phyloP scores from a whole-genome alignment of 768 basidiomycete genomes.

The Lactifluus echinatus region DNA sequence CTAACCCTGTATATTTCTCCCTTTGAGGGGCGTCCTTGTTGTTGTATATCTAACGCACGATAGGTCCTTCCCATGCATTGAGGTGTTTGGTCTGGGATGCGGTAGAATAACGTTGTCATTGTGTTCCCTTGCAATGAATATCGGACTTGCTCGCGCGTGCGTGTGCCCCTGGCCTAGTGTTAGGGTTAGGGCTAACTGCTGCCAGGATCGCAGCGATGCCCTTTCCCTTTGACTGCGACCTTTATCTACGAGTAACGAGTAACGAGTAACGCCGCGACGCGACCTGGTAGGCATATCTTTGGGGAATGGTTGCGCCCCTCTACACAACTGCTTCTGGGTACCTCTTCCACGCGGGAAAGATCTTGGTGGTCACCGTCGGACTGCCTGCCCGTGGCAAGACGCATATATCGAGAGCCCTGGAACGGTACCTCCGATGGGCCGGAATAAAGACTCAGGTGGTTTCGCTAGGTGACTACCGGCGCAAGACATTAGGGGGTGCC shows the following conservation, averaged over 20 bases:
- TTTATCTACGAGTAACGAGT: too few relatives aligned
- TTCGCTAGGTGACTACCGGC: constrained; percentile 89
- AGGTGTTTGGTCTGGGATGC: not conserved
- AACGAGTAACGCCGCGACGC: not conserved
- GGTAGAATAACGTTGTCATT: constrained; percentile 3
- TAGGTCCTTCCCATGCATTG: not conserved
- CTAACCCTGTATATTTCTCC: not conserved
- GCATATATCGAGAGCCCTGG: constrained; percentile 89
- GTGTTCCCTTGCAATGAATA: not conserved
- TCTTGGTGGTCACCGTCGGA: constrained; percentile 86
- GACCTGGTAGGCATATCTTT: not conserved
- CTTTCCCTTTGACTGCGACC: too few relatives aligned
- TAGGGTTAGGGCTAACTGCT: constrained; percentile 12
- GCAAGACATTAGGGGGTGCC: constrained; percentile 83
- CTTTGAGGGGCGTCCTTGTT: not conserved
- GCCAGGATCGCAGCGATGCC: too few relatives aligned
- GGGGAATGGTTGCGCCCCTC: constrained; percentile 80
- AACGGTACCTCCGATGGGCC: constrained; percentile 97
- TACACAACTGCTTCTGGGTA: constrained; percentile 88
- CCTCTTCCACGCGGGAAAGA: constrained; percentile 90
- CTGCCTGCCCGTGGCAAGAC: constrained; percentile 94
- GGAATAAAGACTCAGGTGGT: constrained; percentile 95
- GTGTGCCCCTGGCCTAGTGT: constrained; percentile 9
- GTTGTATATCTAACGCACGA: not conserved
- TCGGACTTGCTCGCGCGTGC: not conserved